Conservation (phyloP, 1,284 basidiomycete genomes). For the Earliella scabrosa region DNA sequence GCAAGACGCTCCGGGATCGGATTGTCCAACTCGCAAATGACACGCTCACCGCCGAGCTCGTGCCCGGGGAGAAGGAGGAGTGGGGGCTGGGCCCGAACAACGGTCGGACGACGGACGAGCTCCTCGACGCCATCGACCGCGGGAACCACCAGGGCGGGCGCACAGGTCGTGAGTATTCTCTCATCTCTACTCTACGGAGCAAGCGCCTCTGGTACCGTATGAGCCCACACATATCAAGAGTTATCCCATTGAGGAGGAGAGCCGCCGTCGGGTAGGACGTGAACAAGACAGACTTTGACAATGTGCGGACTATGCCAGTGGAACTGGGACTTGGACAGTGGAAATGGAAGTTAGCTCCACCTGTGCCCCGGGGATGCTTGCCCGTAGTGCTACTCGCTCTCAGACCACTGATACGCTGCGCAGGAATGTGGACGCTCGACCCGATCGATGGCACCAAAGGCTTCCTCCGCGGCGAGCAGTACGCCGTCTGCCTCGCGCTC, state of each 20-base stretch:
- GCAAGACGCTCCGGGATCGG: constrained; percentile 61
- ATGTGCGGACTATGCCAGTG: no score
- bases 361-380: no score
- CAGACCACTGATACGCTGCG: background rate
- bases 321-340: no score
- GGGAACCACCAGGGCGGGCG: constrained; percentile 83
- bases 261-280: no score
- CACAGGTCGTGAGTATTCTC: constrained; percentile 69
- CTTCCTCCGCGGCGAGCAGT: constrained; percentile 96
- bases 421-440: constrained; percentile 91
- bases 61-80: constrained; percentile 49
- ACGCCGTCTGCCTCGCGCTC: constrained; percentile 94
- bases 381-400: background rate
- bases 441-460: constrained; percentile 95
- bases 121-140: constrained; percentile 86
- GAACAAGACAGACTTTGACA: no score
- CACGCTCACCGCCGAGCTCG: constrained; percentile 65
- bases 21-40: constrained; percentile 88
- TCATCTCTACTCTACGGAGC: no score
- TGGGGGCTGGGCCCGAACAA: constrained; percentile 72
- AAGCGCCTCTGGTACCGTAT: no score
- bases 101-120: constrained; percentile 54
- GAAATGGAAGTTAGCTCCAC: no score
- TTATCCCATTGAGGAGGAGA: no score
- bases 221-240: no score